Evolutionary conservation across 139 green algal species (phyloP).

Genomic region (Micromonas commoda): DNA sequence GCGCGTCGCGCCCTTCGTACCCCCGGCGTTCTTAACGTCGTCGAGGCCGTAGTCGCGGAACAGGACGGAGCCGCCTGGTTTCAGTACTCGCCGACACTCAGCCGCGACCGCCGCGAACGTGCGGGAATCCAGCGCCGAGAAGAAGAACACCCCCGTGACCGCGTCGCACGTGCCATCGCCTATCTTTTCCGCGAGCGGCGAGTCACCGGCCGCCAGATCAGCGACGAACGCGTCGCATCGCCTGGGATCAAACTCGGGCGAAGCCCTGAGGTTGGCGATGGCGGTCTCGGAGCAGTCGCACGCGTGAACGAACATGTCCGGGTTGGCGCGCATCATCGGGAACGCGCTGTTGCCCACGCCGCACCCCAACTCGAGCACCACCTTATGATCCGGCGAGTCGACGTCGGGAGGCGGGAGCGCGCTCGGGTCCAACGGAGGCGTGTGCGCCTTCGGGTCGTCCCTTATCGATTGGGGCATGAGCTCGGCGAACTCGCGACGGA

Average conservation of each 20-base stretch:
- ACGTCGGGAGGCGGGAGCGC: not conserved
- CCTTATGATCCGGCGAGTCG: not conserved
- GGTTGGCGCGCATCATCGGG: constrained; percentile 27
- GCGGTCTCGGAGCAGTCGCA: constrained; percentile 9
- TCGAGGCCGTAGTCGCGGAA: constrained; percentile 20
- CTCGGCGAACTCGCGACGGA: not conserved
- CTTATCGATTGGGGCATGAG: not conserved
- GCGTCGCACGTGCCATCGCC: constrained; percentile 7
- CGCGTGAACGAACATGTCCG: not conserved
- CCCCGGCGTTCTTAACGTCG: constrained; percentile 14
- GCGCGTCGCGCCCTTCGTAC: not conserved
- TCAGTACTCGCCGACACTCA: constrained; percentile 7
- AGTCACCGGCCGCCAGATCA: not conserved
- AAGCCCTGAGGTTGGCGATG: not conserved
- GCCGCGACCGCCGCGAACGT: not conserved
- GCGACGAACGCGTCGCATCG: not conserved
- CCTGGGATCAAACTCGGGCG: constrained; percentile 13
- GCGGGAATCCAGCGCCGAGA: not conserved
- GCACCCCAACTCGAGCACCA: constrained; percentile 20
- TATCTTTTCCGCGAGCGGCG: not conserved
- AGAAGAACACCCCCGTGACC: constrained; percentile 19
- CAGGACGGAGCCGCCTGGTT: not conserved
- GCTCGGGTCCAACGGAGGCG: not conserved
- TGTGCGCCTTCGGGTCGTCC: not conserved
- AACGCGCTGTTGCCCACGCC: constrained; percentile 26